Conservation (phyloP, 2,329 filamentous ascomycete genomes). For the Leptographium galeiforme region DNA sequence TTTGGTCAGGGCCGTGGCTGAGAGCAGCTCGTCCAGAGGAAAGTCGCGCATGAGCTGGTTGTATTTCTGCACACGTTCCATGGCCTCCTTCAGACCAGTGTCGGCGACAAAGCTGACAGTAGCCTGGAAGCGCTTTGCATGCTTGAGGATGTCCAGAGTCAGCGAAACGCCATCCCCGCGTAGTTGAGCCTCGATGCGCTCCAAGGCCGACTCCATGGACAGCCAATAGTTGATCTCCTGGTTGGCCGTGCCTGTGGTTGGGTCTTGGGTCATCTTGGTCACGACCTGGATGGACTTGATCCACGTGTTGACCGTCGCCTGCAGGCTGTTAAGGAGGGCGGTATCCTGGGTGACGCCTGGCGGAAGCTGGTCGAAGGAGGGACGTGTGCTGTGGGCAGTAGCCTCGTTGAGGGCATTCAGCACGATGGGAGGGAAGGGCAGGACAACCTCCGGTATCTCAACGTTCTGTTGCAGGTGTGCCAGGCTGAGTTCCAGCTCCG, state of each 20-base stretch:
- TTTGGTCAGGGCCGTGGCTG: conserved; percentile 78
- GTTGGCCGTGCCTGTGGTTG: conserved; percentile 61
- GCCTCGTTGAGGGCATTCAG: conserved; percentile 75
- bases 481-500: conserved; percentile 81
- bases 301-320: conserved; percentile 91
- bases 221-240: conserved; percentile 99
- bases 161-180: conserved; percentile 77
- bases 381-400: conserved; percentile 48
- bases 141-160: conserved; percentile 87
- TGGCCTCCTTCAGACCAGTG: conserved; percentile 89
- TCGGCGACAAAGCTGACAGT: conserved; percentile 95
- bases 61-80: conserved; percentile 94
- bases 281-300: conserved; percentile 97
- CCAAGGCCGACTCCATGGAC: conserved; percentile 87
- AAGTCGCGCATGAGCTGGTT: conserved; percentile 99
- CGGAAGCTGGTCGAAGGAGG: conserved; percentile 69
- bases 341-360: conserved; percentile 69
- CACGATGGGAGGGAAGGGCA: conserved; percentile 80
- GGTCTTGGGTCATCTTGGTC: conserved; percentile 85
- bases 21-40: conserved; percentile 84
- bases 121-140: conserved; percentile 95
- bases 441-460: conserved; percentile 83
- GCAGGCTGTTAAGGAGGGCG: conserved; percentile 82
- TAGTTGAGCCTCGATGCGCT: conserved; percentile 82
- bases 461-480: conserved; percentile 93